phyloP scores from a whole-genome alignment of 2,329 filamentous ascomycete species.

The Trichophyton verrucosum region DNA sequence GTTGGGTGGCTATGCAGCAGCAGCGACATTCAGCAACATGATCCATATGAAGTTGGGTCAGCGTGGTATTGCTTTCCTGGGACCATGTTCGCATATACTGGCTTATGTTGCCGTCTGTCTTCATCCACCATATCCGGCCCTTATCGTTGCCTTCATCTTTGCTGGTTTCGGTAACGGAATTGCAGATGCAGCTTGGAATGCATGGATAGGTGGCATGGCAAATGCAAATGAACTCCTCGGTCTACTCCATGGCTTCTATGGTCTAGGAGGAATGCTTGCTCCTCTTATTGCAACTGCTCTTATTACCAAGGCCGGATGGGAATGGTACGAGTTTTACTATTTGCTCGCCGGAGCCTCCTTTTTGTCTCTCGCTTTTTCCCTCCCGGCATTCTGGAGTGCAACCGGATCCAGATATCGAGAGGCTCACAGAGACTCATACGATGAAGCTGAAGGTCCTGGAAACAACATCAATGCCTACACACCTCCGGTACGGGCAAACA shows the following conservation, averaged over 20 bases:
- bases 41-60: constrained; percentile 45
- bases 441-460: constrained; percentile 8
- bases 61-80: constrained; percentile 57
- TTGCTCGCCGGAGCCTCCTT: constrained; percentile 49
- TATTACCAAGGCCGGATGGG: constrained; percentile 48
- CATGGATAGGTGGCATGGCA: constrained; percentile 56
- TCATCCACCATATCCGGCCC: constrained; percentile 56
- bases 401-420: constrained; percentile 41
- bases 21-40: constrained; percentile 33
- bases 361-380: constrained; percentile 42
- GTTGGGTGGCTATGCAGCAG: constrained; percentile 34
- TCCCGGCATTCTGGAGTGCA: constrained; percentile 49
- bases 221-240: constrained; percentile 60
- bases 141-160: constrained; percentile 52
- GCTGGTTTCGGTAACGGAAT: constrained; percentile 60
- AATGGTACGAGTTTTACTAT: constrained; percentile 65
- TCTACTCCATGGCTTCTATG: constrained; percentile 57
- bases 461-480: neutral
- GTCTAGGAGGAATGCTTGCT: constrained; percentile 54
- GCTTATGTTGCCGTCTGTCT: constrained; percentile 53
- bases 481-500: neutral
- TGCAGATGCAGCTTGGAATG: constrained; percentile 41
- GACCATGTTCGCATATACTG: constrained; percentile 48
- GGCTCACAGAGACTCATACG: constrained; percentile 22
- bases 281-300: constrained; percentile 60